Conservation (phyloP, 2,329 filamentous ascomycete species). For the Xylaria sp. region DNA sequence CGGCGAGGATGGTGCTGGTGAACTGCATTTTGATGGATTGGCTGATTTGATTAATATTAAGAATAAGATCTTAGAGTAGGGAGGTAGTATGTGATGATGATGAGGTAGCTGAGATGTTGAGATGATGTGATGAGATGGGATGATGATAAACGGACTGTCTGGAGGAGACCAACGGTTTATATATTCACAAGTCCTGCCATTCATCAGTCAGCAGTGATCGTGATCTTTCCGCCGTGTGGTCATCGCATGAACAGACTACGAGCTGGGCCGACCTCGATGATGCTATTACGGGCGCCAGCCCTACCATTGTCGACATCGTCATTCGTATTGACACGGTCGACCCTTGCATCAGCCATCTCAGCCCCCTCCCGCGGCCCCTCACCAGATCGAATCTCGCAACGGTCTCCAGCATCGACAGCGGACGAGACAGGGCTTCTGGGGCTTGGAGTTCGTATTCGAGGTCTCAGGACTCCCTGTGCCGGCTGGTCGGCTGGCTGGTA, state of each 20-base stretch:
- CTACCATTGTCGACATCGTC: neutral
- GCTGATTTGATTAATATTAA: conserved; percentile 3
- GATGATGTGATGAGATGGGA: conserved; percentile 1
- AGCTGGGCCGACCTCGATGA: neutral
- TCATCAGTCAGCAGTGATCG: too few relatives aligned
- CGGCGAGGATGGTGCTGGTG: conserved; percentile 31
- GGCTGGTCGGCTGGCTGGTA: too few relatives aligned
- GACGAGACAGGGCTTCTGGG: neutral
- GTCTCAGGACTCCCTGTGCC: neutral
- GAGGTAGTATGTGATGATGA: conserved; percentile 1
- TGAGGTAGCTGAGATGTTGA: neutral
- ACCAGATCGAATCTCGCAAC: neutral
- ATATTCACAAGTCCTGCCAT: neutral
- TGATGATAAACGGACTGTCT: neutral
- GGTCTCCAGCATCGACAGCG: neutral
- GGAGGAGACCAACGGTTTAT: neutral
- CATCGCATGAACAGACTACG: neutral
- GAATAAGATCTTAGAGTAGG: conserved; percentile 4
- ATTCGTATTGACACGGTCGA: neutral
- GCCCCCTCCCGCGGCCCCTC: too few relatives aligned
- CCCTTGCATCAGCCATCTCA: neutral
- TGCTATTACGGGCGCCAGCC: neutral
- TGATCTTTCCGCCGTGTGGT: neutral
- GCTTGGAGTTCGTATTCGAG: neutral
- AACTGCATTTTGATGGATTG: conserved; percentile 41